Evolutionary conservation across 1,284 basidiomycete species (phyloP).

Genomic region (Microbotryum scabiosae): DNA sequence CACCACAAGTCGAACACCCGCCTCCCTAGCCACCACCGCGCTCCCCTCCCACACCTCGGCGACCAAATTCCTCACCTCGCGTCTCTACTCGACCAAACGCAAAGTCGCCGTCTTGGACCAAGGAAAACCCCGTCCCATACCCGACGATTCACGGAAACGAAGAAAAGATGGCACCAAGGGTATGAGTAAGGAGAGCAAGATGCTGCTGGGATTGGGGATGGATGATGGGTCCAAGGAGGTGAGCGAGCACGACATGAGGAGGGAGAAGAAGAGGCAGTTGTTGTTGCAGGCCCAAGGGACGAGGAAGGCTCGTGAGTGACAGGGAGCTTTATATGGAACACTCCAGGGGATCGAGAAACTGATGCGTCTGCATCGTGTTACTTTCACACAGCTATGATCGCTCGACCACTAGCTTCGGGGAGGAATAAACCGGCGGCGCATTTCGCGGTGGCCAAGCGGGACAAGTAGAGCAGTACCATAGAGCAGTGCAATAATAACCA

Average conservation of each 20-base stretch:
- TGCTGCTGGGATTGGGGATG: conserved; percentile 22
- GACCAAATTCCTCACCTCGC: conserved; percentile 27
- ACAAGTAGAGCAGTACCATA: no score
- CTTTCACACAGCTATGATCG: neutral
- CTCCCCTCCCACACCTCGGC: conserved; percentile 24
- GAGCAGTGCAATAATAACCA: no score
- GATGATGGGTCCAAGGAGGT: conserved; percentile 11
- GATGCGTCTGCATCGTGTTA: no score
- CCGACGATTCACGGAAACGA: conserved; percentile 7
- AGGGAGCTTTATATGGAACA: no score
- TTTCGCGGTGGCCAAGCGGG: conserved; percentile 9
- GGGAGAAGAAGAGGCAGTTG: conserved; percentile 17
- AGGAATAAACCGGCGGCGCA: conserved; percentile 14
- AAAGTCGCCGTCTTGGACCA: conserved; percentile 24
- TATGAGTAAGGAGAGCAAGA: conserved; percentile 22
- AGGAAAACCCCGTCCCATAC: neutral
- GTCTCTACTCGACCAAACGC: conserved; percentile 28
- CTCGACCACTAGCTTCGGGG: conserved; percentile 17
- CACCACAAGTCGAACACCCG: conserved; percentile 1
- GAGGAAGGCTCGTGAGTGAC: conserved; percentile 15
- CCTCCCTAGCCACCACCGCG: conserved; percentile 20
- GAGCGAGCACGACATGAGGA: conserved; percentile 13
- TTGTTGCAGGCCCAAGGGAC: conserved; percentile 23
- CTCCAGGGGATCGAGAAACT: no score
- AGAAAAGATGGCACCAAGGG: conserved; percentile 12